Evolutionary conservation across 108 stramenopile species (phyloP), one percentile per base, ranked within the genome.

Genomic region (Nitzschia palea): DNA sequence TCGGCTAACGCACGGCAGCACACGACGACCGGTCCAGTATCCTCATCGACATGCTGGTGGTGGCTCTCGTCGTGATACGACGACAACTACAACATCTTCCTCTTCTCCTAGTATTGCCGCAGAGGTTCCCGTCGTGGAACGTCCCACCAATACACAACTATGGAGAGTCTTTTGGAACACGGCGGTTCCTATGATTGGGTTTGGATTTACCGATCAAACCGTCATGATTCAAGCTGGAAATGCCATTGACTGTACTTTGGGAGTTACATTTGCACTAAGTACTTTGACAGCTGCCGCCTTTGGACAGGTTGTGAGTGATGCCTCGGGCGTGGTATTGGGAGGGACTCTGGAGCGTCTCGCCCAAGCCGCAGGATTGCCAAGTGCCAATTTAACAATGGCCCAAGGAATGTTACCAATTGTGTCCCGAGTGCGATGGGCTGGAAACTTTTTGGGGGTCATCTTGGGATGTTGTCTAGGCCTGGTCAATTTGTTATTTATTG

Each of bases 181-280:
- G 20, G 85, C 85, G 18, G 76, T 82, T 45, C 85, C 85, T 5
- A 91, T 88, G 85, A 60, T 88, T 65, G 93, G 90, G 15, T 95
- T 95, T 59, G 93, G 93, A 9, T 85, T 96, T 52, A 94, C 88
- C 81, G 96, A 65, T 73, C 65, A 66, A 25, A 73, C 62, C n/a
- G 79, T 88, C 51, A 91, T 91, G 90, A 56, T 88, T 23, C 79
- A 76, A 26, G 91, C 91, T 3, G 91, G 91, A 34, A 78, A 89
- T 48, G 50, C 65, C 25, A 83, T 92, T 55, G 91, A 92, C 57
- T 81, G 65, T n/a, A 87, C 88, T 1, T 29, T 92, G 0, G 91
- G 91, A 28, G 87, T 92, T 0, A 71, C 72, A 28, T 84, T 92
- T 62, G 86, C 86, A 2, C 65, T 92, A 26, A 71, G 80, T 23